These are phyloP conservation scores for Ustilago trichophora DNA, from an alignment of 1,284 basidiomycete genomes.

Conservation along the genomic window DNA sequence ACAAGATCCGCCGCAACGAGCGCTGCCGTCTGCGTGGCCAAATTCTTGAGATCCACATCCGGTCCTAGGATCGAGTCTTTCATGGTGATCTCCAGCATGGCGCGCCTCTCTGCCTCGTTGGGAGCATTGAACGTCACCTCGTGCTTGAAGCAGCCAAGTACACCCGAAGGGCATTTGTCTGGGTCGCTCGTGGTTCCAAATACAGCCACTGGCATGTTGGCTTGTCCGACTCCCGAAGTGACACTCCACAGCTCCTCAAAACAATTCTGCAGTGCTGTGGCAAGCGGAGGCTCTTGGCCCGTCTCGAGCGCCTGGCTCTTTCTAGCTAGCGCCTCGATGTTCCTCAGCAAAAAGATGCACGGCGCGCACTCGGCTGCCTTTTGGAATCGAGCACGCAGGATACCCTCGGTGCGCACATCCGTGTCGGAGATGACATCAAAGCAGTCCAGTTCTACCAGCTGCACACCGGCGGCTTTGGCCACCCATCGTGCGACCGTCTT, in stretches of 20 bases:
- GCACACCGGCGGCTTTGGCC: conserved; percentile 76
- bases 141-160: conserved; percentile 86
- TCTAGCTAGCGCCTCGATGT: conserved; percentile 83
- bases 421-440: conserved; percentile 85
- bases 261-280: conserved; percentile 75
- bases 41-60: conserved; percentile 78
- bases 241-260: conserved; percentile 71
- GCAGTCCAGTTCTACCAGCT: conserved; percentile 86
- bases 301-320: conserved; percentile 76
- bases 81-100: conserved; percentile 73
- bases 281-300: conserved; percentile 77
- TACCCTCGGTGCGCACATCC: conserved; percentile 80
- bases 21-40: conserved; percentile 91
- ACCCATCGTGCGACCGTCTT: conserved; percentile 73
- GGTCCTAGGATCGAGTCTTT: conserved; percentile 72
- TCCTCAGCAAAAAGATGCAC: conserved; percentile 82
- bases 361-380: conserved; percentile 83
- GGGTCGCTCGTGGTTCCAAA: conserved; percentile 80
- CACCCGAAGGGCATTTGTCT: conserved; percentile 74
- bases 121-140: conserved; percentile 81
- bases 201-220: conserved; percentile 47
- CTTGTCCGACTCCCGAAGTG: conserved; percentile 1
- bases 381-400: conserved; percentile 79
- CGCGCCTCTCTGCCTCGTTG: conserved; percentile 77
- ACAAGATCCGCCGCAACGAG: conserved; percentile 84